These are phyloP conservation scores for Pythium sukuiense DNA, from an alignment of 352 stramenopile genomes.

Conservation along the genomic window DNA sequence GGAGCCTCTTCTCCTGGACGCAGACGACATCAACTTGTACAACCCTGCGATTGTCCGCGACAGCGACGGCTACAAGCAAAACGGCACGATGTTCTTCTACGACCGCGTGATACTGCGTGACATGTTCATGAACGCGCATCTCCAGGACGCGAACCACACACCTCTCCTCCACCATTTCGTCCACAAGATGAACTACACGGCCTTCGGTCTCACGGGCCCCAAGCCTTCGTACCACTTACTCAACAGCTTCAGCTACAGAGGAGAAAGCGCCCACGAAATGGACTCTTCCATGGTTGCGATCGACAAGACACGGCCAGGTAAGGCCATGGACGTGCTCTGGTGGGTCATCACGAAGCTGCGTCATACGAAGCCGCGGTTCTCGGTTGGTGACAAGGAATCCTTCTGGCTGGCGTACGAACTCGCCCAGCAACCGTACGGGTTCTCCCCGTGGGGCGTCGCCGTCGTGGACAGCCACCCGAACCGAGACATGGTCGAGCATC, in stretches of 20 bases:
- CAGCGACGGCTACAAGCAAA: constrained; percentile 39
- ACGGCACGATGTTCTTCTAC: constrained; percentile 67
- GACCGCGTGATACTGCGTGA: constrained; percentile 47
- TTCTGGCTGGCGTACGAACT: constrained; percentile 75
- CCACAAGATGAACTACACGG: constrained; percentile 44
- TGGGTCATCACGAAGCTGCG: constrained; percentile 55
- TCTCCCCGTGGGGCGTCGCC: constrained; percentile 64
- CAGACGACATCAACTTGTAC: constrained; percentile 47
- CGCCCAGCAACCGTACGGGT: constrained; percentile 52
- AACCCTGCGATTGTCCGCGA: constrained; percentile 39
- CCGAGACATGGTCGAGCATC: constrained; percentile 50
- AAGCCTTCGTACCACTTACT: constrained; percentile 24
- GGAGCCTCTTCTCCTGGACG: constrained; percentile 56
- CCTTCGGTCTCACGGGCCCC: constrained; percentile 31
- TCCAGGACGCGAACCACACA: constrained; percentile 10
- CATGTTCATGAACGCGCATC: constrained; percentile 30
- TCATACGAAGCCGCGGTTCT: constrained; percentile 50
- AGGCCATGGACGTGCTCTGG: constrained; percentile 45
- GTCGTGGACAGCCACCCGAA: constrained; percentile 49
- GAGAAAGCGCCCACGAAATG: constrained; percentile 47
- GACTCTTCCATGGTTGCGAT: constrained; percentile 59
- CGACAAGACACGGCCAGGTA: constrained; percentile 39
- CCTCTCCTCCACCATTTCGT: constrained; percentile 41
- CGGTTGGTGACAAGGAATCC: constrained; percentile 47
- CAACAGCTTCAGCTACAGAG: constrained; percentile 37